Evolutionary conservation across 257 asterid genomes (phyloP), one percentile per base, ranked within the genome.

Genomic region (Agastache rugosa): DNA sequence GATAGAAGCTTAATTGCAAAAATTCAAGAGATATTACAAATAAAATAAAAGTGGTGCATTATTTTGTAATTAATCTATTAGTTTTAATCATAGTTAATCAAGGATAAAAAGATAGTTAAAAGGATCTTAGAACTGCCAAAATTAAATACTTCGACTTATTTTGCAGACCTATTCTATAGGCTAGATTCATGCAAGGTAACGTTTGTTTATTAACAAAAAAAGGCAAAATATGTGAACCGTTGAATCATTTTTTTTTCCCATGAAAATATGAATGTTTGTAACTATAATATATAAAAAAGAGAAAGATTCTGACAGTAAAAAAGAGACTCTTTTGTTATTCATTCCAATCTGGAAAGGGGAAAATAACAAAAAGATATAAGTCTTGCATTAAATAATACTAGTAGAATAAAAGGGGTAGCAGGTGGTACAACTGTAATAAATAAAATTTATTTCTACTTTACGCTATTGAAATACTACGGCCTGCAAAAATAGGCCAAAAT

Each of bases 271-370:
- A 37, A 3, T 54, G 23, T 2, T n/a, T 16, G 8, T 15, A 44
- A 9, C 2, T 45, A 3, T 47, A 19, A 9, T 69, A 39, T 25
- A 3, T 8, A 3, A 8, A 55, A 8, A 17, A n/a, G 11, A 8
- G 45, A 55, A 35, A 63, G 31, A 64, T 71, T 71, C 22, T 71
- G 63, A 31, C 56, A 71, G 73, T 54, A 25, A 34, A 77, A 73
- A 66, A 59, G 23, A 9, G 69, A 14, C 12, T 19, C 41, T 22
- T 22, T 67, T 72, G 53, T 53, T 42, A 31, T 23, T 10, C 22
- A 69, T 41, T 74, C 77, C 74, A 15, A 79, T 79, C 80, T 79
- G 77, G 83, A 75, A 75, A 79, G 77, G 17, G 66, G 48, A 47
- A 79, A 63, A 45, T 75, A 63, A 79, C 78, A 79, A 79, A 75